Conservation (phyloP, 2,329 filamentous ascomycete species). For the Sarocladiaceae sp. region DNA sequence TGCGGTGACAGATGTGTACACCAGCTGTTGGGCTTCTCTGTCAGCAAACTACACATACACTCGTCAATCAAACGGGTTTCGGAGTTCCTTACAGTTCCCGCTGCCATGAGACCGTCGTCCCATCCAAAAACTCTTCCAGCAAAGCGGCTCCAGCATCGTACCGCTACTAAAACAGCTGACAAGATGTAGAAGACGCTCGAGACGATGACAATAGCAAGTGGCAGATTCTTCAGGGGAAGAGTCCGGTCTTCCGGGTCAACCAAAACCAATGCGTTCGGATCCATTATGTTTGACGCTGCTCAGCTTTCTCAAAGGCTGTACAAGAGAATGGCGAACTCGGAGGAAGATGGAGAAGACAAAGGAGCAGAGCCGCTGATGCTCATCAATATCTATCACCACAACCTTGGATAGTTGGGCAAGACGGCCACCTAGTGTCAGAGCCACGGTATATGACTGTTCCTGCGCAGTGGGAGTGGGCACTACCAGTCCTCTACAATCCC, state of each 20-base stretch:
- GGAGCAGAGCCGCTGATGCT: too few species aligned
- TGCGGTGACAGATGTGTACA: slow-evolving; percentile 3
- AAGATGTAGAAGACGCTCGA: not conserved
- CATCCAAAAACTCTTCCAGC: slow-evolving; percentile 3
- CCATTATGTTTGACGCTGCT: not conserved
- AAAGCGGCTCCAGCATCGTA: not conserved
- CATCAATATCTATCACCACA: too few species aligned
- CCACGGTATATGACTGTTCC: slow-evolving; percentile 1
- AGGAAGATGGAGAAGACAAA: too few species aligned
- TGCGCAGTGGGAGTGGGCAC: not conserved
- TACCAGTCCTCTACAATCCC: too few species aligned
- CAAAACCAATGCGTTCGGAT: not conserved
- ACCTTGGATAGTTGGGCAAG: too few species aligned
- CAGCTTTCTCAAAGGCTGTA: too few species aligned
- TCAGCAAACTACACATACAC: slow-evolving; percentile 20
- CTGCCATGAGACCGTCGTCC: slow-evolving; percentile 7
- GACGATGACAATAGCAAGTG: slow-evolving; percentile 2
- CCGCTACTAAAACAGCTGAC: not conserved
- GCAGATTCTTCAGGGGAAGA: slow-evolving; percentile 1
- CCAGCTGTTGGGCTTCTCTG: not conserved
- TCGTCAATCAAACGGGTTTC: slow-evolving; percentile 11
- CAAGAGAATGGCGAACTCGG: too few species aligned
- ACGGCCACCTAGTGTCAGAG: too few species aligned
- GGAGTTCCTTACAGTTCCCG: not conserved
- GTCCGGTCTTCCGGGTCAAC: slow-evolving; percentile 1